Evolutionary conservation across 768 basidiomycete species (phyloP).

Genomic region (Termitomyces sp.): DNA sequence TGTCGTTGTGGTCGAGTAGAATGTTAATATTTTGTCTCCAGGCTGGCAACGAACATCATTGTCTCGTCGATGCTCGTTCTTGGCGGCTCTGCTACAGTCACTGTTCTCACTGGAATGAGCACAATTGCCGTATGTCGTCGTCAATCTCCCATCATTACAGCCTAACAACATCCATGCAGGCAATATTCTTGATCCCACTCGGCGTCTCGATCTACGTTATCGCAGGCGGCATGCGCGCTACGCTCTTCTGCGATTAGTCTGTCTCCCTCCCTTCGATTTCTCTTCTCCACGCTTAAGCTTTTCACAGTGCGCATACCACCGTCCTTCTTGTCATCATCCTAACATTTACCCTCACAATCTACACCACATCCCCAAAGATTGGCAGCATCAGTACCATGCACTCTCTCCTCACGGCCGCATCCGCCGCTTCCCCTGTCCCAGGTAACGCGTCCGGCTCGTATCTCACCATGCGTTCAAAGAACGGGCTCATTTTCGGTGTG

Average conservation of each 20-base stretch:
- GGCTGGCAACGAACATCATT: slow-evolving; percentile 86
- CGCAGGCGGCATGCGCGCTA: slow-evolving; percentile 86
- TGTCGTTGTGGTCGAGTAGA: background rate
- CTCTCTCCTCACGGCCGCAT: slow-evolving; percentile 57
- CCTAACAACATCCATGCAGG: slow-evolving; percentile 27
- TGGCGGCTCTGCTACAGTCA: slow-evolving; percentile 84
- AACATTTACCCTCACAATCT: slow-evolving; percentile 69
- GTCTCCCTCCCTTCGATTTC: slow-evolving; percentile 16
- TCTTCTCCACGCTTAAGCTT: too few relatives aligned
- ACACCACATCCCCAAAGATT: slow-evolving; percentile 73
- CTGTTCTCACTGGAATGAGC: slow-evolving; percentile 82
- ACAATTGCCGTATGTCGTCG: slow-evolving; percentile 56
- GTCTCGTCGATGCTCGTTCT: slow-evolving; percentile 82
- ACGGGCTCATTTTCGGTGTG: slow-evolving; percentile 80
- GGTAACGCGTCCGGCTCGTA: slow-evolving; percentile 88
- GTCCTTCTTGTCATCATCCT: slow-evolving; percentile 87
- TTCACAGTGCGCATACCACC: slow-evolving; percentile 71
- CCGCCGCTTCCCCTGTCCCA: slow-evolving; percentile 49
- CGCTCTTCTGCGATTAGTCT: slow-evolving; percentile 81
- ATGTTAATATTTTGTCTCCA: slow-evolving; percentile 12
- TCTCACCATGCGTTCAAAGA: slow-evolving; percentile 69
- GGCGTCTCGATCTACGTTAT: slow-evolving; percentile 88
- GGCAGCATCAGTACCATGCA: slow-evolving; percentile 79
- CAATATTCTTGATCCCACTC: slow-evolving; percentile 85
- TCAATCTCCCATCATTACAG: too few relatives aligned